Conservation (phyloP, 768 basidiomycete species). For the Guyanaporus albipodus region DNA sequence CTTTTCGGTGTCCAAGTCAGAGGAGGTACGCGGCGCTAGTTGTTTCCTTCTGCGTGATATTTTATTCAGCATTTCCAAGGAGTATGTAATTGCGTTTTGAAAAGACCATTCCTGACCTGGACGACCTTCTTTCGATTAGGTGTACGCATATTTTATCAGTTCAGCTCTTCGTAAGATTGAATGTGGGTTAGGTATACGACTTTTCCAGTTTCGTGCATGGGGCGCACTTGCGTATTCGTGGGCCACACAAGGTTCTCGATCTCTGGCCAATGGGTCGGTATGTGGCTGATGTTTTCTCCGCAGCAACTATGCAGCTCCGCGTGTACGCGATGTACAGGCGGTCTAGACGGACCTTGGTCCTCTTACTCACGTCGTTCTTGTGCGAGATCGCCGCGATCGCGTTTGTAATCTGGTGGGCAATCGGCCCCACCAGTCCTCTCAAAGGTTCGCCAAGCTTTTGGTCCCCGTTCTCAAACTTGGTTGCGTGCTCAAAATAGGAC, state of each 20-base stretch:
- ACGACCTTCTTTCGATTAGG: slow-evolving; percentile 4
- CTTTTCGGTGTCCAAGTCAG: slow-evolving; percentile 16
- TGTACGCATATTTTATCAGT: slow-evolving; percentile 12
- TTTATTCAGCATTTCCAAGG: slow-evolving; percentile 12
- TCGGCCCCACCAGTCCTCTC: slow-evolving; percentile 24
- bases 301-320: slow-evolving; percentile 32
- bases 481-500: not conserved
- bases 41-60: not conserved
- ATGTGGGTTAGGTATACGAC: slow-evolving; percentile 16
- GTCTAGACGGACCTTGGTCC: slow-evolving; percentile 16
- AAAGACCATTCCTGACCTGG: not conserved
- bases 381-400: slow-evolving; percentile 24
- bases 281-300: slow-evolving; percentile 3
- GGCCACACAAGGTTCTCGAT: slow-evolving; percentile 29
- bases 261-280: not conserved
- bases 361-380: slow-evolving; percentile 18
- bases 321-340: slow-evolving; percentile 32
- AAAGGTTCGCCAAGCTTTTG: slow-evolving; percentile 16
- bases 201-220: slow-evolving; percentile 33
- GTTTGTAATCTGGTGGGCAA: slow-evolving; percentile 24
- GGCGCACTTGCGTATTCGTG: slow-evolving; percentile 30
- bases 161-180: not conserved
- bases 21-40: slow-evolving; percentile 13
- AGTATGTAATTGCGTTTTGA: slow-evolving; percentile 15
- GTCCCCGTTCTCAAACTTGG: not conserved